A percentile compares a stretch with the other conserved stretches of the same genome.
phyloP scores from a whole-genome alignment of 2,329 filamentous ascomycete species.

The Aschersonia sp. region DNA sequence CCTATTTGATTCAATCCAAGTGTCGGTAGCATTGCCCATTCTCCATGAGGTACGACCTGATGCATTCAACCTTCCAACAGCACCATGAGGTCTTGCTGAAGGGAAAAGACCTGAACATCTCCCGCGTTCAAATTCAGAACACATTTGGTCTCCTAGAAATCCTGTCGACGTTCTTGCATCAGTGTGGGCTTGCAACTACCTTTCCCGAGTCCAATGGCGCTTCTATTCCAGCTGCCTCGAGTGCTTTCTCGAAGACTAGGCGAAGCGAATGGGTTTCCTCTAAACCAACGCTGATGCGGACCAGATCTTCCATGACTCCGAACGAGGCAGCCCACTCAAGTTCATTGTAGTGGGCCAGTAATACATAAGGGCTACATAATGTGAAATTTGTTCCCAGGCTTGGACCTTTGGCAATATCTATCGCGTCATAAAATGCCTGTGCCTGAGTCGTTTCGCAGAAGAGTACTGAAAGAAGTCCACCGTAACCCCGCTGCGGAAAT shows the following conservation, averaged over 20 bases:
- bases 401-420: constrained; percentile 85
- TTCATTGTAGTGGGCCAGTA: constrained; percentile 84
- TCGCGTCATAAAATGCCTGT: constrained; percentile 67
- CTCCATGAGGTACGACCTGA: too few relatives aligned
- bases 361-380: constrained; percentile 75
- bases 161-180: too few relatives aligned
- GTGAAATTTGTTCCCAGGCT: constrained; percentile 97
- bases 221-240: constrained; percentile 36
- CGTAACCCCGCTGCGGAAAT: constrained; percentile 66
- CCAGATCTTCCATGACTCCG: constrained; percentile 66
- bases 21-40: too few relatives aligned
- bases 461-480: constrained; percentile 73
- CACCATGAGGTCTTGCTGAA: too few relatives aligned
- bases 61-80: too few relatives aligned
- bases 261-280: constrained; percentile 61
- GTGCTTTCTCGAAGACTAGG: constrained; percentile 50
- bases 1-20: too few relatives aligned
- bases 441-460: constrained; percentile 61
- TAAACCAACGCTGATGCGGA: constrained; percentile 80
- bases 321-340: constrained; percentile 78
- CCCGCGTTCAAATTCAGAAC: too few relatives aligned
- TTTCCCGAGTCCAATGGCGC: background rate
- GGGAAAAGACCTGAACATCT: too few relatives aligned
- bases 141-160: too few relatives aligned
- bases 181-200: too few relatives aligned